Percentiles rank a stretch among this genome's conserved stretches.
phyloP scores from a whole-genome alignment of 495 filamentous ascomycete genomes.

The Polyplosphaeria fusca region DNA sequence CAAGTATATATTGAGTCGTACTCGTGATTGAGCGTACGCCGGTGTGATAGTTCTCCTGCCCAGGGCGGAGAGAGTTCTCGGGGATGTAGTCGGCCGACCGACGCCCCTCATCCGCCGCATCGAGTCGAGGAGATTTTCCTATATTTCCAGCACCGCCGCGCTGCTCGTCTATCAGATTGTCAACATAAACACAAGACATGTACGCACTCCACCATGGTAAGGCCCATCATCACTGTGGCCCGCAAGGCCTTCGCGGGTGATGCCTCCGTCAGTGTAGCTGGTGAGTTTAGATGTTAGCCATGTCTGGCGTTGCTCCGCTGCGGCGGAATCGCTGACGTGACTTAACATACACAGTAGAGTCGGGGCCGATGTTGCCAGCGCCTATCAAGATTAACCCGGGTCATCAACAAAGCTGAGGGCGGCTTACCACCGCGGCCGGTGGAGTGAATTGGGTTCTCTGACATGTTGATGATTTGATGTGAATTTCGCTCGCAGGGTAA shows the following conservation, averaged over 20 bases:
- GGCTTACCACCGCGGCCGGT: conserved; percentile 43
- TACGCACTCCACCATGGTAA: conserved; percentile 36
- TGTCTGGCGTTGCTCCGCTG: no score
- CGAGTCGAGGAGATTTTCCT: conserved; percentile 18
- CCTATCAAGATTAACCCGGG: conserved; percentile 26
- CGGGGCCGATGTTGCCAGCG: conserved; percentile 43
- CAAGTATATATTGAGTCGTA: background rate
- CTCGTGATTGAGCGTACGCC: conserved; percentile 35
- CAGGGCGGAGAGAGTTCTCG: conserved; percentile 37
- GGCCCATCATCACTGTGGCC: conserved; percentile 27
- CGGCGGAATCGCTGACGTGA: no score
- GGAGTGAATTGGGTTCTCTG: conserved; percentile 30
- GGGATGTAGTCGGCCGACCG: conserved; percentile 37
- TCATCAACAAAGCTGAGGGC: background rate
- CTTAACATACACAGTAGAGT: conserved; percentile 31
- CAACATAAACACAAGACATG: no score
- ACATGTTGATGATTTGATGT: conserved; percentile 16
- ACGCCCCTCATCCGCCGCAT: conserved; percentile 6
- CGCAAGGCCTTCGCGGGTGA: conserved; percentile 40
- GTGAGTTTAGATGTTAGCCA: conserved; percentile 2
- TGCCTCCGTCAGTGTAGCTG: conserved; percentile 41
- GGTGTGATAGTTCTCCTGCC: conserved; percentile 43
- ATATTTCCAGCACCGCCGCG: conserved; percentile 43
- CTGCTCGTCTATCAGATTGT: no score
- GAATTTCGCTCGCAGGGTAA: background rate